Evolutionary conservation across 1,139 yeast species (phyloP), one percentile per base, ranked within the genome.

Genomic region (Candida tetrigidarum): DNA sequence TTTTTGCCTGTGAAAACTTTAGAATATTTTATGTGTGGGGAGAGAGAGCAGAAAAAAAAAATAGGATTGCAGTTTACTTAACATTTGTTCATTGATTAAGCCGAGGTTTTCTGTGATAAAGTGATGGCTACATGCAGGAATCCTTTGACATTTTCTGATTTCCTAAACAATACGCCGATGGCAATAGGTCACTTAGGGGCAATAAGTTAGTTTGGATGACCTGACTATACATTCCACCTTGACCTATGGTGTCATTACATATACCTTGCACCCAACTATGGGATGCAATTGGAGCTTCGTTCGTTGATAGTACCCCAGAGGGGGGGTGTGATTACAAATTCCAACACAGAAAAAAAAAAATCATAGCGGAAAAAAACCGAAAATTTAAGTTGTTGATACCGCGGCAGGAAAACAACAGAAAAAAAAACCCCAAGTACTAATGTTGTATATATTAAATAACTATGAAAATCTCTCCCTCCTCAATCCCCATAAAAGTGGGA

Each of bases 1-100:
- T n/a, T 37, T 28, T 37, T 29, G 41, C 35, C 23, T 38, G 41
- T 37, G 40, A 37, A 38, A 22, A 22, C 29, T 27, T 48, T 59
- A 42, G 29, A 19, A 8, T 6, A 11, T 11, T n/a, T 4, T 22
- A 28, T 37, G 27, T 38, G 35, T 38, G 41, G 35, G 41, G 41
- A 20, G 39, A 37, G 12, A 16, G 18, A 14, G 27, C 12, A 15
- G 18, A 36, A 18, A 25, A 14, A 35, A 10, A 15, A 6, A 25
- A 7, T 16, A 9, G 15, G 37, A 34, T 34, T 22, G 28, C 15
- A 36, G n/a, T 22, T 36, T 36, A 19, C 19, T 20, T 5, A 10
- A 15, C 14, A 4, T 19, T 33, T 26, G 5, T 10, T 26, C n/a
- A 7, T 26, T 33, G 23, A 8, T 11, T 5, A 34, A 34, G 37